phyloP scores from a whole-genome alignment of 495 filamentous ascomycete species.

The Aspergillus diversus region DNA sequence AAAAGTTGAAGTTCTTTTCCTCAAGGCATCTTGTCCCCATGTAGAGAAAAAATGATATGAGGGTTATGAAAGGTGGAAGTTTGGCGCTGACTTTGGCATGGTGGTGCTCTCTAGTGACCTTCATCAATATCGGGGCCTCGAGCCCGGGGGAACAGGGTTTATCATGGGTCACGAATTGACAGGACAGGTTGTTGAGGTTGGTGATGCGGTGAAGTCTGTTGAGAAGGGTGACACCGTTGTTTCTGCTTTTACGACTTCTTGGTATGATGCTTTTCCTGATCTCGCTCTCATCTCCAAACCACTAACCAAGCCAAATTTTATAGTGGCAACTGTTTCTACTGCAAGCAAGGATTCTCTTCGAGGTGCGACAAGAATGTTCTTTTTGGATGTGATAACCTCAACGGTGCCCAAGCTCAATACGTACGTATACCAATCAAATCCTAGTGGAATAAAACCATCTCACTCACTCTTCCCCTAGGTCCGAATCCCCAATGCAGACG shows the following conservation, averaged over 20 bases:
- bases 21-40: background rate
- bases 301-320: background rate
- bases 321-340: slow-evolving; percentile 89
- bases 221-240: slow-evolving; percentile 79
- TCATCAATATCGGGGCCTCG: slow-evolving; percentile 85
- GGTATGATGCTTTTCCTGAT: slow-evolving; percentile 52
- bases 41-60: background rate
- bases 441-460: background rate
- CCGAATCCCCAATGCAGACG: slow-evolving; percentile 82
- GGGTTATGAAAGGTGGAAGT: background rate
- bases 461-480: slow-evolving; percentile 43
- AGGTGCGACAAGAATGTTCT: slow-evolving; percentile 76
- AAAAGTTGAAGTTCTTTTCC: slow-evolving; percentile 1
- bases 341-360: slow-evolving; percentile 77
- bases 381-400: slow-evolving; percentile 73
- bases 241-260: slow-evolving; percentile 84
- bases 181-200: slow-evolving; percentile 71
- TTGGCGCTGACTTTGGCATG: background rate
- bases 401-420: slow-evolving; percentile 91
- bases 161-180: slow-evolving; percentile 81
- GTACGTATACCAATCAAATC: slow-evolving; percentile 35
- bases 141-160: slow-evolving; percentile 64
- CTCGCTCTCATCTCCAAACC: too few species aligned
- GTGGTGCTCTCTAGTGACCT: slow-evolving; percentile 64
- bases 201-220: slow-evolving; percentile 68